Percentiles rank a stretch among this genome's conserved stretches.
Evolutionary conservation across 2,329 filamentous ascomycete species (phyloP).

Genomic region (Colletotrichum melonis): DNA sequence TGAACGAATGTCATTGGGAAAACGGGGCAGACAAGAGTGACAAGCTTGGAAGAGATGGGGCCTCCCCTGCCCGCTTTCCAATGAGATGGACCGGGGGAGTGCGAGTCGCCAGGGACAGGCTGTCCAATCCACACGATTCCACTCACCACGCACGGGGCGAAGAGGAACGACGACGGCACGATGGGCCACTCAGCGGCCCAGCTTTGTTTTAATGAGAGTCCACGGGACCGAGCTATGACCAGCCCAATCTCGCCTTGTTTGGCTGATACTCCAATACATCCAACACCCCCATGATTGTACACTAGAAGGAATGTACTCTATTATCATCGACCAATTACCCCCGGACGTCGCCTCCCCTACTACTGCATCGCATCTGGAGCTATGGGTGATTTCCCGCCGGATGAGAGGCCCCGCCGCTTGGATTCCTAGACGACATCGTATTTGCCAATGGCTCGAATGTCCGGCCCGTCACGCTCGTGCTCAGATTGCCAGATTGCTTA

Average conservation of each 20-base stretch:
- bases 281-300: too few species aligned
- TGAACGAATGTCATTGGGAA: not conserved
- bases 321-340: not conserved
- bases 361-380: constrained; percentile 27
- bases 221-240: constrained; percentile 18
- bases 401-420: constrained; percentile 32
- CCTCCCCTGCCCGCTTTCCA: constrained; percentile 17
- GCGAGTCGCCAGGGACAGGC: constrained; percentile 24
- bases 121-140: constrained; percentile 2
- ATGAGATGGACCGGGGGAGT: constrained; percentile 11
- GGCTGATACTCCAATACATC: not conserved
- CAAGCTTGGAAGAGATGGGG: not conserved
- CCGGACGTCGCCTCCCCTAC: constrained; percentile 17
- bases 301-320: not conserved
- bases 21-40: not conserved
- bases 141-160: not conserved
- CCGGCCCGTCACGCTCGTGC: constrained; percentile 4
- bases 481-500: not conserved
- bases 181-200: constrained; percentile 15
- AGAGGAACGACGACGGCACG: not conserved
- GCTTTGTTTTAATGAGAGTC: constrained; percentile 32
- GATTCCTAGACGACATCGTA: constrained; percentile 30
- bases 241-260: constrained; percentile 21
- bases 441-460: constrained; percentile 25
- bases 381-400: constrained; percentile 27